Conservation (phyloP, 2,329 filamentous ascomycete genomes). For the Penicillium sp. region DNA sequence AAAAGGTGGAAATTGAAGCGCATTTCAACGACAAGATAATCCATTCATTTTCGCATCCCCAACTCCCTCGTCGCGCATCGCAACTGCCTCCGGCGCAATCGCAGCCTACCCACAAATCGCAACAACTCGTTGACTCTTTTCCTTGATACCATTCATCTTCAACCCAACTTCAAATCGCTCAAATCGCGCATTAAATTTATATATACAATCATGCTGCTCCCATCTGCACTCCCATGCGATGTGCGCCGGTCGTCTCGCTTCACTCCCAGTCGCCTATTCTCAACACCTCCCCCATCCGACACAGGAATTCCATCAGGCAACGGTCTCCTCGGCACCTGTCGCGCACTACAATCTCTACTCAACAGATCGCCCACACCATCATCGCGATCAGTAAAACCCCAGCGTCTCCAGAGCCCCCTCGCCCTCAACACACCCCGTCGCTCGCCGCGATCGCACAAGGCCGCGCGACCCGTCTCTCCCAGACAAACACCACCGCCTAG, state of each 20-base stretch:
- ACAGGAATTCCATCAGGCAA: constrained; percentile 35
- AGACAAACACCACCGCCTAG: constrained; percentile 21
- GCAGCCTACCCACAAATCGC: constrained; percentile 19
- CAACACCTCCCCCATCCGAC: constrained; percentile 41
- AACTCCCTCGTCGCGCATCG: constrained; percentile 19
- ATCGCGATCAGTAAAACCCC: constrained; percentile 32
- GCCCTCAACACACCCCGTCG: constrained; percentile 30
- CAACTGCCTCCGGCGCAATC: constrained; percentile 36
- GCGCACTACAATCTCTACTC: constrained; percentile 43
- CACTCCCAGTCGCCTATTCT: constrained; percentile 36
- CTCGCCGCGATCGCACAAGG: constrained; percentile 31
- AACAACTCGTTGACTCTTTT: constrained; percentile 6
- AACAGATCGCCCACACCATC: constrained; percentile 41
- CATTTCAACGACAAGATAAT: constrained; percentile 11
- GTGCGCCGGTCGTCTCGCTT: constrained; percentile 39
- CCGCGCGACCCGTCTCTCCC: constrained; percentile 20
- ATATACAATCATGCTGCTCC: constrained; percentile 42
- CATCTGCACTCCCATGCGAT: constrained; percentile 48
- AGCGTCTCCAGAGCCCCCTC: constrained; percentile 43
- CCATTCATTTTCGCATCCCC: constrained; percentile 17
- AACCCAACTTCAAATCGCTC: constrained; percentile 10
- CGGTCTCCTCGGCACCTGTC: constrained; percentile 42
- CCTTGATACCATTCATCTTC: not conserved
- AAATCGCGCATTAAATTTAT: not conserved
- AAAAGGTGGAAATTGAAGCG: constrained; percentile 23